Evolutionary conservation across 805 yeast genomes (phyloP), one percentile per base, ranked within the genome.

Genomic region (Hanseniaspora vineae): DNA sequence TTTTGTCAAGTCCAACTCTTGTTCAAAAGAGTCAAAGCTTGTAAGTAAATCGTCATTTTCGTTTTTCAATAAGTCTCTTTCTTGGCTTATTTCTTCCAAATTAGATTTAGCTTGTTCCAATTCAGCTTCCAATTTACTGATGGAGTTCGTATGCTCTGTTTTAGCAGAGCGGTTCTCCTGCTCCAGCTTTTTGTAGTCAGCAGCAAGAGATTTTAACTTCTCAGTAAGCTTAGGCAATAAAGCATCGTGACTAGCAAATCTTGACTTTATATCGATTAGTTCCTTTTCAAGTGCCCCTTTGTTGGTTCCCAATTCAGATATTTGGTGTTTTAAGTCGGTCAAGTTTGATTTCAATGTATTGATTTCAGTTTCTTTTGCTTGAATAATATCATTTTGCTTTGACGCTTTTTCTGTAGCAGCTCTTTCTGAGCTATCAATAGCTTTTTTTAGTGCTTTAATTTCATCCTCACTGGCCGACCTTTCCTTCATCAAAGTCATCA

Each of bases 401-500:
- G 49, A 50, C 40, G 29, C 46, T 58, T 59, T 20, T 56, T 56
- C 44, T 57, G 58, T 11, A 56, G 51, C 37, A 55, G 58, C 14
- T 51, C 47, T 51, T 3, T 61, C 58, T 0, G 56, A 52, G 39
- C 68, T 72, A 17, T 67, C 71, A 2, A 61, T 59, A 31, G 73
- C 73, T 40, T 68, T 73, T 49, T 77, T 75, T 42, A 72, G 50
- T 4, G 54, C 56, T 39, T 68, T 70, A 14, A 75, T 61, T 9
- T 63, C 61, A 23, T 67, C 66, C 42, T 73, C 78, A 6, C 72
- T 55, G 0, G 73, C 72, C 1, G 74, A 77, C 49, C 80, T 80
- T 33, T 77, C 78, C 48, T 76, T 77, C 0, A 78, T 72, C 42
- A 87, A 66, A 44, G 74, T 74, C 61, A 86, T 76, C 31, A 89